Base-by-base conservation (phyloP, 2,329 filamentous ascomycete species). In the Penicillium capsulatum region DNA sequence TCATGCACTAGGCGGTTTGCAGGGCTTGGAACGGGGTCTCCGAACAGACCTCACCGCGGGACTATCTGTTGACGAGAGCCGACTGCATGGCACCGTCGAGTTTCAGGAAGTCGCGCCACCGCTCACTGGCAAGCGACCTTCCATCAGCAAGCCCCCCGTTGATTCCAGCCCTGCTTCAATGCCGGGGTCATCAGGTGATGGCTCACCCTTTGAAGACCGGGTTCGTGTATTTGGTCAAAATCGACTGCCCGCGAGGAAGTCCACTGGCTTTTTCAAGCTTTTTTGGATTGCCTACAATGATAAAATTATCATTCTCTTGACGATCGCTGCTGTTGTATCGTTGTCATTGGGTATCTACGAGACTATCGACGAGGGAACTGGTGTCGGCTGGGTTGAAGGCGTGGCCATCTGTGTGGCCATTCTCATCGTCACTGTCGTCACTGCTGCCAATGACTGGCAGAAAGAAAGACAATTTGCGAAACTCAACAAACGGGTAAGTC, bases 21-120 rank as follows among this genome's bases (percentile, higher is more conserved):
- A 66, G 13, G 90, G 90, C 1, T 65, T 96, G 34, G 88, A 91
- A 64, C 84, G 80, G 57, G 90, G 89, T 7, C 69, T 96, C 19
- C 74, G 85, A 34, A 81, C 81, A 5, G 80, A 92, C 60, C 72
- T 86, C 19, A 77, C 75, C 35, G 73, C 83, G 24, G 90, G 90
- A 6, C 63, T 96, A 37, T 91, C 86, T 46, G 57, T 79, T 2
- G 89, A 95, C 42, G 90, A 96, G 66, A 74, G 72, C 26, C 59
- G 68, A 3, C 63, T 94, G 26, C 69, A 80, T 30, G 84, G 84
- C 3, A 60, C 67, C 2, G 72, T 95, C 6, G 75, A 80, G 0
- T 94, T 92, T 51, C 79, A 86, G 29, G 78, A 92, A 14, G 88
- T 76, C 1, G 79, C 76, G 1, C 48, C 55, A 20, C 40, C 42